These are phyloP conservation scores for Neurospora sp. DNA, from an alignment of 495 filamentous ascomycete species.

Conservation along the genomic window DNA sequence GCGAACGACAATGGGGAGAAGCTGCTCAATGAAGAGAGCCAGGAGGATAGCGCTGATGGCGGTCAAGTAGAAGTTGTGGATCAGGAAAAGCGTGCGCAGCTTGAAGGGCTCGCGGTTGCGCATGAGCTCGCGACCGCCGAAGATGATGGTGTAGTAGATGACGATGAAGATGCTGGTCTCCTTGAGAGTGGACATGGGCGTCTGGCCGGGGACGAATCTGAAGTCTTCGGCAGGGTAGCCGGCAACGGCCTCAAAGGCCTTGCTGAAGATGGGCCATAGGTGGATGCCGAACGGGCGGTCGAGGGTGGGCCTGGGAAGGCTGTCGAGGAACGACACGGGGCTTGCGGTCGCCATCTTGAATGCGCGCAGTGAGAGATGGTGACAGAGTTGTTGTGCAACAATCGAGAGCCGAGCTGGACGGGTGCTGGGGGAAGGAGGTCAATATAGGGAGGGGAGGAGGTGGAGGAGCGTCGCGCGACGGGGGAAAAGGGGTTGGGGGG, in stretches of 20 bases:
- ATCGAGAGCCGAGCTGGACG: background rate
- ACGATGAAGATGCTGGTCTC: slow-evolving; percentile 53
- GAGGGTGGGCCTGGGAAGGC: slow-evolving; percentile 64
- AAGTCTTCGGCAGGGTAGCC: slow-evolving; percentile 68
- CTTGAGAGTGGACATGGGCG: slow-evolving; percentile 62
- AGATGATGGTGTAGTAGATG: slow-evolving; percentile 66
- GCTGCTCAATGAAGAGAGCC: slow-evolving; percentile 61
- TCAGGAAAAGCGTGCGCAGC: slow-evolving; percentile 57
- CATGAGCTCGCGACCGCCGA: slow-evolving; percentile 68
- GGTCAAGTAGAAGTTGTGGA: slow-evolving; percentile 76
- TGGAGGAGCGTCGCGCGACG: background rate
- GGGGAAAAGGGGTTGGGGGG: background rate
- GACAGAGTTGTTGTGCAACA: background rate
- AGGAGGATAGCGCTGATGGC: slow-evolving; percentile 57
- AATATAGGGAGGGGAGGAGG: background rate
- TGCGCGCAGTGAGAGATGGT: background rate
- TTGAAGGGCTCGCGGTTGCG: slow-evolving; percentile 56
- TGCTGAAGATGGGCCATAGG: slow-evolving; percentile 91
- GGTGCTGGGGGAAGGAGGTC: background rate
- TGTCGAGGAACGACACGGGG: slow-evolving; percentile 48
- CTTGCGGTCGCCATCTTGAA: slow-evolving; percentile 31
- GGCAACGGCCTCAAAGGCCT: slow-evolving; percentile 60
- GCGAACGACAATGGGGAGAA: slow-evolving; percentile 56
- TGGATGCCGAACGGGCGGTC: slow-evolving; percentile 87
- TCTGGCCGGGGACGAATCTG: slow-evolving; percentile 53